A percentile compares a stretch with the other conserved stretches of the same genome.
These are phyloP conservation scores for Hawksworthiomyces lignivorus DNA, from an alignment of 2,329 filamentous ascomycete genomes.

Conservation along the genomic window DNA sequence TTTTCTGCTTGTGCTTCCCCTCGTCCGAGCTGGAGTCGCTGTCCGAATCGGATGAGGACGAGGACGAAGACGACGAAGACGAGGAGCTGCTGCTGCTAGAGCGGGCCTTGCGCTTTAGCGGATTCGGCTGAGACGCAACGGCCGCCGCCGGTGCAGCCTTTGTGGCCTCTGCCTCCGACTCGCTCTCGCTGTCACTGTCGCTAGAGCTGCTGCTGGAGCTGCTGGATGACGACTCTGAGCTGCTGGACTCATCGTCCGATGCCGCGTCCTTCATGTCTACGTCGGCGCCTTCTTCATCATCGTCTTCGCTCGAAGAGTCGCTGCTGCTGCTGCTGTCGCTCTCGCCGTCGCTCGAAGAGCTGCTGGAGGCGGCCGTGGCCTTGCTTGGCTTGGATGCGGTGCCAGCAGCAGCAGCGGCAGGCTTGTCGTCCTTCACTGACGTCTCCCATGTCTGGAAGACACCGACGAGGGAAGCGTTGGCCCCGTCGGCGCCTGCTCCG, in stretches of 20 bases:
- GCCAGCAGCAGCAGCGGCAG: conserved; percentile 3
- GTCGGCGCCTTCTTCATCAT: conserved; percentile 26
- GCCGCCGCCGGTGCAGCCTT: conserved; percentile 1
- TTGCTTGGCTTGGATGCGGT: background rate
- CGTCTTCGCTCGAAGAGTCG: conserved; percentile 26
- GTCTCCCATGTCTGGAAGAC: conserved; percentile 46
- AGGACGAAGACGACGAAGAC: background rate
- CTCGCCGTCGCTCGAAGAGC: conserved; percentile 15
- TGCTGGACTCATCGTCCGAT: conserved; percentile 24
- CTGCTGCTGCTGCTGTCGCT: conserved; percentile 25
- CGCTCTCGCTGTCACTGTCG: conserved; percentile 24
- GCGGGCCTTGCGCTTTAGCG: conserved; percentile 48
- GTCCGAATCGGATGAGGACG: conserved; percentile 18
- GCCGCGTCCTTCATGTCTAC: conserved; percentile 41
- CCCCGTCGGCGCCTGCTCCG: background rate
- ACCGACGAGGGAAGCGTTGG: conserved; percentile 33
- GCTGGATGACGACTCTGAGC: conserved; percentile 6
- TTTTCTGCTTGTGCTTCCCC: conserved; percentile 44
- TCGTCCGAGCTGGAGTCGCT: conserved; percentile 35
- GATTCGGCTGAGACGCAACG: conserved; percentile 27
- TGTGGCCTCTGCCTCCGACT: conserved; percentile 15
- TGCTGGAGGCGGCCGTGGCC: too few species aligned
- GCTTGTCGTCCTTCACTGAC: conserved; percentile 18
- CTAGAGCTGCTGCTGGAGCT: conserved; percentile 18
- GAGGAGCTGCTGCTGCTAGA: conserved; percentile 22